Evolutionary conservation across 805 yeast species (phyloP), one percentile per base, ranked within the genome.

Genomic region (Wickerhamomyces chaumierensis): DNA sequence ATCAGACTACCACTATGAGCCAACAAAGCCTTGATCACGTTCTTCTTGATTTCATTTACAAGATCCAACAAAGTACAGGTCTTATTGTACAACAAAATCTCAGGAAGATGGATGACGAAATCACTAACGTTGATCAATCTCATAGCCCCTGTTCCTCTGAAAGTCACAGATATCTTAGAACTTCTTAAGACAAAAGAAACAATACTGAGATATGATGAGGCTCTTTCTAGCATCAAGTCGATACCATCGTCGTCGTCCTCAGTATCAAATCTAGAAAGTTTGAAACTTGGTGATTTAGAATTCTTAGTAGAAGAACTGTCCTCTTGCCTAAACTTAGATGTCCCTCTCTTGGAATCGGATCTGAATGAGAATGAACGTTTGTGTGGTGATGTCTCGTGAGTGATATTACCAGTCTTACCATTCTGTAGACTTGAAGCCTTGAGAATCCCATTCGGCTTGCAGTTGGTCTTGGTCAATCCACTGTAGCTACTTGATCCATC

Each of bases 81-180:
- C 62, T 73, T 74, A 55, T 81, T 76, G 28, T 58, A 51, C 49
- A 81, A 73, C 37, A 61, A 57, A 37, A 84, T 58, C 3, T 61
- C 61, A 3, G 96, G 96, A 37, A 88, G 57, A 9, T 63, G 65
- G 39, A 90, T 63, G 5, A 66, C 69, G 47, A 90, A 77, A 47
- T 82, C 74, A 38, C 83, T 81, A 7, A 90, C 85, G 52, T 88
- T 86, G 31, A 84, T 70, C 40, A 90, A 60, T 46, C 80, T 74
- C 48, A 73, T 63, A 21, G 74, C 66, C 13, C 87, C 84, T 14
- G 75, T 75, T 8, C 92, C 94, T 55, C 76, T 75, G 59, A 84
- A 84, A 36, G 94, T 81, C 19, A 87, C 69, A 38, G 77, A 68
- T 14, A 88, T 53, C n/a, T 62, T 53, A 31, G 74, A 65, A n/a